Percentiles rank a stretch among this genome's conserved stretches.
Conservation (phyloP, 805 yeast species). For the Kuraishia ogatae region DNA sequence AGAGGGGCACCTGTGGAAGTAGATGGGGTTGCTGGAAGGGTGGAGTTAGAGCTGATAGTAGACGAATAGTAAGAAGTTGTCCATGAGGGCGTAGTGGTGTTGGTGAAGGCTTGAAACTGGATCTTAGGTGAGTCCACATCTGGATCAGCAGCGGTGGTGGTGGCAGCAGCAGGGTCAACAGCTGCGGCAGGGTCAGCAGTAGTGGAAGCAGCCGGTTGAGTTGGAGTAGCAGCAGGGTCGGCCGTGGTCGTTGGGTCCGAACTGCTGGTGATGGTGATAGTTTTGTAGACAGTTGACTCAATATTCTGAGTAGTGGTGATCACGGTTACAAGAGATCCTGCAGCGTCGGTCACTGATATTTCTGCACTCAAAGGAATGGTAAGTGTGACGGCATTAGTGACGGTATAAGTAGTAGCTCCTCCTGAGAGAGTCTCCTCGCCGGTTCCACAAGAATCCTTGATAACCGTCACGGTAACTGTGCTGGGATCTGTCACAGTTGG, state of each 20-base stretch:
- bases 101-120: conserved; percentile 4
- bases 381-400: conserved; percentile 6
- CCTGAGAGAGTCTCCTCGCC: conserved; percentile 3
- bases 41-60: conserved; percentile 4
- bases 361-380: conserved; percentile 23
- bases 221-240: neutral
- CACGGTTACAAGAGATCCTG: conserved; percentile 18
- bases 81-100: neutral
- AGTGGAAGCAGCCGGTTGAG: conserved; percentile 1
- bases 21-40: conserved; percentile 8
- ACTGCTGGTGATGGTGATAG: conserved; percentile 7
- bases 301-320: conserved; percentile 20
- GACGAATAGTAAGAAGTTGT: conserved; percentile 3
- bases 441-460: neutral
- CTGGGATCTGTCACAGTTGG: neutral
- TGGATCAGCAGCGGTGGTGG: neutral
- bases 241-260: conserved; percentile 1
- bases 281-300: conserved; percentile 15
- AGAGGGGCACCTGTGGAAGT: conserved; percentile 5
- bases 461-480: conserved; percentile 4
- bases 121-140: neutral
- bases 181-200: conserved; percentile 4
- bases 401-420: conserved; percentile 7
- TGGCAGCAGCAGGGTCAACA: conserved; percentile 2
- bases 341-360: conserved; percentile 19